Evolutionary conservation across 2,329 filamentous ascomycete species (phyloP), one percentile per base, ranked within the genome.

Genomic region (Clarireedia sp.): DNA sequence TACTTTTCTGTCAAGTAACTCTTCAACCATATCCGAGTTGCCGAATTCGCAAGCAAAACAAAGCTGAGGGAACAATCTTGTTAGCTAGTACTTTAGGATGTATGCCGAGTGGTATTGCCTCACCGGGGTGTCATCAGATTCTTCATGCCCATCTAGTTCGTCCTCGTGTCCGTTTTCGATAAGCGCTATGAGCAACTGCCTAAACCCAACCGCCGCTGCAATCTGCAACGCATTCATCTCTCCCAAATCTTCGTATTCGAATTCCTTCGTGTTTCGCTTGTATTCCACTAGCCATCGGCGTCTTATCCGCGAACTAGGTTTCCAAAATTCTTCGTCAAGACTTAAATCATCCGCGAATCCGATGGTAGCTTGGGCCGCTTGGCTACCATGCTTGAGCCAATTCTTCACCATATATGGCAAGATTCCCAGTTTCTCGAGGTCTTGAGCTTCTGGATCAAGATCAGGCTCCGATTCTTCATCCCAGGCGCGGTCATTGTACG

Each of bases 261-360:
- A 21, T 24, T 33, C 29, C 29, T 33, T 33, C 29, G 29, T 33
- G 29, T 33, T 33, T 33, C 29, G 10, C 10, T 33, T 33, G 17
- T 55, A 55, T 48, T 49, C 46, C 3, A 43, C 19, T 3, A 48
- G 46, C 52, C 52, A 55, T 43, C 52, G 52, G 6, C 52, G 52
- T 8, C 45, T 33, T 14, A 49, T 49, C 2, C 37, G 38, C 9
- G 52, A 43, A 14, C 41, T 24, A 41, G 10, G 4, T 14, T 26
- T 24, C 52, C 52, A 55, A 23, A 55, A 55, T 24, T 49, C 52
- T 12, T 55, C 36, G 23, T 55, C 46, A 2, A 55, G 21, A 49
- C 46, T 49, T 37, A 55, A 44, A 23, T 48, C 46, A 9, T 55
- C 52, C 14, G 46, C 44, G 16, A 55, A 41, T 33, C 48, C 52